Percentiles rank a stretch among this genome's conserved stretches.
phyloP scores from a whole-genome alignment of 441 rosid genomes.

The Raphanus hybrid region DNA sequence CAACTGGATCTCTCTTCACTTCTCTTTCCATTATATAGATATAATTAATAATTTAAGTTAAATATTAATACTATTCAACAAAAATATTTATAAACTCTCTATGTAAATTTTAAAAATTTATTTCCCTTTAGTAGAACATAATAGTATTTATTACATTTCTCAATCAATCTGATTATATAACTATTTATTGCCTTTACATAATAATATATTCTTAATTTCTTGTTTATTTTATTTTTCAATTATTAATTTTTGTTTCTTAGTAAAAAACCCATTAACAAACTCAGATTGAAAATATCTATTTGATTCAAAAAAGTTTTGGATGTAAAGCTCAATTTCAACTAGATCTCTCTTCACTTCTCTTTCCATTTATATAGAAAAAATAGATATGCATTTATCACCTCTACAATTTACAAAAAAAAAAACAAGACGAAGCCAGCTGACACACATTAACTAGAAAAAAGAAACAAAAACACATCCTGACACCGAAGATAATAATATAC shows the following conservation, averaged over 20 bases:
- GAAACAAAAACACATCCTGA: neutral
- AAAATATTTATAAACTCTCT: neutral
- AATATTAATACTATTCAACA: neutral
- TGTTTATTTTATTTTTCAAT: neutral
- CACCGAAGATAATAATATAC: neutral
- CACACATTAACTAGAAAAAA: neutral
- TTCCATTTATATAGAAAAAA: neutral
- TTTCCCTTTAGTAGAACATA: neutral
- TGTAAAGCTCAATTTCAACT: neutral
- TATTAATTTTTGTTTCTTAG: neutral
- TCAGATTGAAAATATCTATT: neutral
- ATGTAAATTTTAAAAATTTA: neutral
- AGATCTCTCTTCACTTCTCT: neutral
- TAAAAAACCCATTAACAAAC: neutral
- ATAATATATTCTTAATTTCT: neutral
- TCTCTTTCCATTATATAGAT: neutral
- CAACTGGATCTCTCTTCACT: neutral
- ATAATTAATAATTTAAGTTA: neutral
- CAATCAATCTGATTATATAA: neutral
- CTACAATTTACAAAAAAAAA: neutral
- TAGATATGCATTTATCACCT: neutral
- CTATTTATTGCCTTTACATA: neutral
- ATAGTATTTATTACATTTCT: neutral
- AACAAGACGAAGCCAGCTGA: slow-evolving; percentile 4
- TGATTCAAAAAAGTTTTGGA: neutral